phyloP scores from a whole-genome alignment of 2,329 filamentous ascomycete genomes.

The Pseudopithomyces chartarum region DNA sequence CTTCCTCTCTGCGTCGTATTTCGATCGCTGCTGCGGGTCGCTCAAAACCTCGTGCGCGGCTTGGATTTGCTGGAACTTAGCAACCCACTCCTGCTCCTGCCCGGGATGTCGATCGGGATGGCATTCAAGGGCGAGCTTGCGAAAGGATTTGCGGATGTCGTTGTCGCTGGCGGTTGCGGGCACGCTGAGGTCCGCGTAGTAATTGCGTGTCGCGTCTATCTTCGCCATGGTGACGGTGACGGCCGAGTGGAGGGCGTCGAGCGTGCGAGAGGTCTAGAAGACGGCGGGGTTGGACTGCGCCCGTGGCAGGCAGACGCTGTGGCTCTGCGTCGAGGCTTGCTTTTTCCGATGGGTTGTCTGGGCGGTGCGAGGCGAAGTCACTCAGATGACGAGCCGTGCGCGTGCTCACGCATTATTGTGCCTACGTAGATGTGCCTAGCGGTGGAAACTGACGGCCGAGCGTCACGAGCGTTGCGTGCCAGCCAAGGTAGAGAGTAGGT shows the following conservation, averaged over 20 bases:
- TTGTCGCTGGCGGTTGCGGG: conserved; percentile 68
- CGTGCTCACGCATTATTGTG: conserved; percentile 36
- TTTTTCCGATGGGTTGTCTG: conserved; percentile 20
- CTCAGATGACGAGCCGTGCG: conserved; percentile 39
- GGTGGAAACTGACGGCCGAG: background rate
- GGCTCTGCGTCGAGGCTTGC: conserved; percentile 10
- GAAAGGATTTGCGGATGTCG: conserved; percentile 85
- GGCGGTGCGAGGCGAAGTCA: conserved; percentile 34
- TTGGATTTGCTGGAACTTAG: conserved; percentile 86
- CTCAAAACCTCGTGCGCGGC: conserved; percentile 79
- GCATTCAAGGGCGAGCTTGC: conserved; percentile 82
- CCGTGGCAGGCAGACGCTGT: conserved; percentile 23
- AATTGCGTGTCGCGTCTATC: conserved; percentile 72
- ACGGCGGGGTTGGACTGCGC: background rate
- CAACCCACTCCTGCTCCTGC: conserved; percentile 76
- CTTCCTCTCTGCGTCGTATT: conserved; percentile 66
- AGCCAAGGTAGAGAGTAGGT: conserved; percentile 20
- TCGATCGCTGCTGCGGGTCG: conserved; percentile 62
- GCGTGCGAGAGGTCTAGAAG: background rate
- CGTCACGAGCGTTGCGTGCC: conserved; percentile 28
- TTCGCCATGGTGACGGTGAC: conserved; percentile 64
- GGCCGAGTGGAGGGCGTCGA: conserved; percentile 2
- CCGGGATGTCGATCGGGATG: conserved; percentile 91
- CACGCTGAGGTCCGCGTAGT: conserved; percentile 84
- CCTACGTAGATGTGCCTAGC: conserved; percentile 14